phyloP scores from a whole-genome alignment of 2,329 filamentous ascomycete genomes.

The Fonsecaea erecta region DNA sequence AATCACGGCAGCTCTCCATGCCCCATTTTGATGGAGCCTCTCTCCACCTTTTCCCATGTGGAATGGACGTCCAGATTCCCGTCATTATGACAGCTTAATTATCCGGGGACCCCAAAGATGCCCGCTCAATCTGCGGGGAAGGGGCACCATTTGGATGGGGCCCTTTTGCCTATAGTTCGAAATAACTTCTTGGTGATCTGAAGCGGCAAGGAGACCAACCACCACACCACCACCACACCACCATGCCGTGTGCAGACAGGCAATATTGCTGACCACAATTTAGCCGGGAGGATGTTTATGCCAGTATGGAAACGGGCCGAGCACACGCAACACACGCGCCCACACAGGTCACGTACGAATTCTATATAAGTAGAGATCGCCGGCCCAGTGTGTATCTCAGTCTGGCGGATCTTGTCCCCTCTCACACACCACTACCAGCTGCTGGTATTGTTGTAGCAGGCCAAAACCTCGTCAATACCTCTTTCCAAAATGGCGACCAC shows the following conservation, averaged over 20 bases:
- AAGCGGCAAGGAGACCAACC: slow-evolving; percentile 4
- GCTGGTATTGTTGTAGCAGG: background rate
- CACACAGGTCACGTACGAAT: background rate
- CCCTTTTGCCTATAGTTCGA: slow-evolving; percentile 4
- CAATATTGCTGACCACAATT: slow-evolving; percentile 15
- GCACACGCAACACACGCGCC: too few species aligned
- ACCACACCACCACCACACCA: background rate
- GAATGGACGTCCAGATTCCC: slow-evolving; percentile 3
- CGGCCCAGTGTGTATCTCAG: background rate
- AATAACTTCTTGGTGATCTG: background rate
- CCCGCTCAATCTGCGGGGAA: slow-evolving; percentile 4
- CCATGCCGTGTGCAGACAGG: slow-evolving; percentile 5
- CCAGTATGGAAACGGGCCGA: too few species aligned
- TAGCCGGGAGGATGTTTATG: background rate
- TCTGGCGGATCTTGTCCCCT: background rate
- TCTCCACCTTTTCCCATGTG: slow-evolving; percentile 3
- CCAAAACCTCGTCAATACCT: background rate
- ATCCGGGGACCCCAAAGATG: slow-evolving; percentile 14
- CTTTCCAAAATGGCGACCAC: slow-evolving; percentile 18
- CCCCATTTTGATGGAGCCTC: background rate
- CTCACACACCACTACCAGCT: too few species aligned
- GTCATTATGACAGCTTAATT: slow-evolving; percentile 1
- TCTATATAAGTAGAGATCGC: background rate
- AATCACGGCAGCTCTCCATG: background rate
- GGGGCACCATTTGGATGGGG: too few species aligned